Base-by-base conservation (phyloP, 2,329 filamentous ascomycete genomes). In the Beauveria varroae region DNA sequence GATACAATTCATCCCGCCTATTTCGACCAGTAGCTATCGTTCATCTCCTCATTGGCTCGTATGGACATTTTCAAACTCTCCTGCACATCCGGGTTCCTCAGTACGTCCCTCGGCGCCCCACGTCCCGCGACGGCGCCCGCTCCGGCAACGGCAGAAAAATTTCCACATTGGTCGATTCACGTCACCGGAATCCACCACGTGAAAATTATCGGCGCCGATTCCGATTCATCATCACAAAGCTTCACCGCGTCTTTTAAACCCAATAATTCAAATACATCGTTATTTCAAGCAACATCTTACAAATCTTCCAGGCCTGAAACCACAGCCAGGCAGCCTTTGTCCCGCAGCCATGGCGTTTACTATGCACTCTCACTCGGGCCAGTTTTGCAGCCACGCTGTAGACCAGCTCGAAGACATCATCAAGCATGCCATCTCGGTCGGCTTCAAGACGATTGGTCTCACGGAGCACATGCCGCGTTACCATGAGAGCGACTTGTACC, bases 281-380 rank as follows among this genome's bases (percentile, higher is more conserved):
- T 6, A 6, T 37, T 37, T 6, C 5, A 6, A 37, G 34, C 34
- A 16, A 16, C 12, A 6, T 37, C 2, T 0, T 37, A 34, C 30
- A 1, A 2, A 6, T 37, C 5, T 5, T 16, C 34, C 34, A 2
- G 34, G 34, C 34, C 2, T 16, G 34, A 16, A 16, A 6, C 16
- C 34, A 37, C 12, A 16, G 34, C 34, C 34, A 16, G 34, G 14
- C 12, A 37, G 5, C 34, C 14, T 16, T 16, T 5, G 34, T 37
- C 34, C 34, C 34, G 34, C 34, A 34, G 37, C 22, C 57, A 98
- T 98, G 95, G 93, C 93, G 1, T 96, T 96, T 78, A 96, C 95
- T 5, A 96, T 98, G 80, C 95, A 99, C 76, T 96, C 91, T 71
- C 95, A 99, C 77, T 98, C 95, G 43, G 95, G 95, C 65, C 91